Conservation (phyloP, 208 protist species). For the Herpetomonas samuelpessoai region DNA sequence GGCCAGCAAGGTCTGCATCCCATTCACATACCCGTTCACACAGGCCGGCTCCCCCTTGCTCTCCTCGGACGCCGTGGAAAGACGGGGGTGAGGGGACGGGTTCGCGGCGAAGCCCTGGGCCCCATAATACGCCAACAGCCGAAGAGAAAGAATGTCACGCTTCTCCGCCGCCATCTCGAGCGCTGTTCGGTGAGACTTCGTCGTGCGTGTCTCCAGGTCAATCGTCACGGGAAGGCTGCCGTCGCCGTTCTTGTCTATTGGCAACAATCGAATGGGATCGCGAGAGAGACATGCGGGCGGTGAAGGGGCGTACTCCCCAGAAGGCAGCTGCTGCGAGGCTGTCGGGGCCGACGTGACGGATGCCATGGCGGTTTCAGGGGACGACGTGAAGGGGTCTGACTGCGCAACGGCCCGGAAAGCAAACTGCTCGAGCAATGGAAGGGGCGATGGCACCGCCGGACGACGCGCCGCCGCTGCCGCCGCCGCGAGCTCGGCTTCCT, state of each 20-base stretch:
- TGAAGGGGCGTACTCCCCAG: no score
- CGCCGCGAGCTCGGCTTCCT: not conserved
- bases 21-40: constrained; percentile 31
- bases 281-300: no score
- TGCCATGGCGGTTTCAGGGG: constrained; percentile 8
- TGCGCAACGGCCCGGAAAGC: not conserved
- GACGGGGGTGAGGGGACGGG: no score
- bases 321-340: not conserved
- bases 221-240: constrained; percentile 14
- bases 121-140: constrained; percentile 61
- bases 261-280: not conserved
- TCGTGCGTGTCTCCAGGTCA: constrained; percentile 32
- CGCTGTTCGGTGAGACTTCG: constrained; percentile 18
- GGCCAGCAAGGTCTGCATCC: constrained; percentile 56
- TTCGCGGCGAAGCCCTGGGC: constrained; percentile 8
- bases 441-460: not conserved
- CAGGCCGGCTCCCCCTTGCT: not conserved
- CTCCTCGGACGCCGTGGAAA: not conserved
- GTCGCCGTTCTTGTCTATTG: no score
- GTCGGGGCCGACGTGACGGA: not conserved
- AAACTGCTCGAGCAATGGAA: not conserved
- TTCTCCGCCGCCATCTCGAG: constrained; percentile 36
- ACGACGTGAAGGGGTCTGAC: no score
- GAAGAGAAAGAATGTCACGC: constrained; percentile 39
- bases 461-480: constrained; percentile 1